Conservation (phyloP, 805 yeast genomes). For the Pichia scutulata region DNA sequence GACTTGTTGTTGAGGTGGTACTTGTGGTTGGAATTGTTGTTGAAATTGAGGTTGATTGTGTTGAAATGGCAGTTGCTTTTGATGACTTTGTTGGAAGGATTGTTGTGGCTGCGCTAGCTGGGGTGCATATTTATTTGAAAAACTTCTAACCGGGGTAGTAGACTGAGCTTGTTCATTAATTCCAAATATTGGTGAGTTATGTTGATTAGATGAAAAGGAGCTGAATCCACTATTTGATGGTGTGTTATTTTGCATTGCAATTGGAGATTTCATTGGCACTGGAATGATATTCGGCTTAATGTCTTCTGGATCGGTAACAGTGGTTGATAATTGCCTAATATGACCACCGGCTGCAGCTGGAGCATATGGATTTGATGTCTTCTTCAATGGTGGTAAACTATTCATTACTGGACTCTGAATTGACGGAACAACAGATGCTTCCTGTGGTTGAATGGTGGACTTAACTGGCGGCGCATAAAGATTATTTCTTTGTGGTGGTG, state of each 20-base stretch:
- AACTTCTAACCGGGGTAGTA: not conserved
- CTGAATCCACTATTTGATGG: not conserved
- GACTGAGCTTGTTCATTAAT: not conserved
- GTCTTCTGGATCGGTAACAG: conserved; percentile 15
- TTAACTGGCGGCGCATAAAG: conserved; percentile 24
- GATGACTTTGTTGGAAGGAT: no score
- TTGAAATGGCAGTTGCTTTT: not conserved
- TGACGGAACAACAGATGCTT: conserved; percentile 6
- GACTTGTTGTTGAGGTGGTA: no score
- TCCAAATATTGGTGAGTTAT: not conserved
- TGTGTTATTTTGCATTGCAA: not conserved
- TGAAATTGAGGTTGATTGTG: not conserved
- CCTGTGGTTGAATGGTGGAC: not conserved
- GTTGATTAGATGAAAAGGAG: not conserved
- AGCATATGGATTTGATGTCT: conserved; percentile 25
- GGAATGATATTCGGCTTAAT: conserved; percentile 24
- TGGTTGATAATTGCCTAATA: conserved; percentile 19
- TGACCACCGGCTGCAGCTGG: conserved; percentile 28
- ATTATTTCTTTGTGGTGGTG: conserved; percentile 16
- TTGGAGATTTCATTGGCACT: conserved; percentile 21
- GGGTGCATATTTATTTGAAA: conserved; percentile 2
- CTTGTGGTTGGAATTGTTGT: not conserved
- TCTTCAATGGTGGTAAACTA: conserved; percentile 2
- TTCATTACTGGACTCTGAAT: not conserved
- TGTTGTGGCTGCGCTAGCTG: not conserved